Evolutionary conservation across 768 basidiomycete genomes (phyloP).

Genomic region (Mycena epipterygia): DNA sequence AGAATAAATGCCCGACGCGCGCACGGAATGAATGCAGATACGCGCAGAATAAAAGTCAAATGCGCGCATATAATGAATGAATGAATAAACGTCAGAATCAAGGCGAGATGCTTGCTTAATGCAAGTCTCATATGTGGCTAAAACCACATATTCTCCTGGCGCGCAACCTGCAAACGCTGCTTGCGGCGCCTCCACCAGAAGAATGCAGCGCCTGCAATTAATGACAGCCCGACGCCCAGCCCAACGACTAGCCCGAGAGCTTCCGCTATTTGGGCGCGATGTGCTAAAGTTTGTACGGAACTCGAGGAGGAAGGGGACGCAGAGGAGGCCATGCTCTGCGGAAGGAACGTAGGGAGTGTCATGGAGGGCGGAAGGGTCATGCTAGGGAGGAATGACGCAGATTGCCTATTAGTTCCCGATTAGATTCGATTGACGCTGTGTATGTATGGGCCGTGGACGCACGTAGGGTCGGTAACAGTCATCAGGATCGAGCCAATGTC

Average conservation of each 20-base stretch:
- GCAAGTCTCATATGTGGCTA: conserved; percentile 13
- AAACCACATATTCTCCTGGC: conserved; percentile 28
- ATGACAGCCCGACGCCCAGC: conserved; percentile 46
- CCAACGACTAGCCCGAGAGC: conserved; percentile 47
- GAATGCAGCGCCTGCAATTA: conserved; percentile 38
- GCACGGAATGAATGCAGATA: too few species aligned
- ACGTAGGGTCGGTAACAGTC: conserved; percentile 55
- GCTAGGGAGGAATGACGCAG: conserved; percentile 51
- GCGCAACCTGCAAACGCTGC: conserved; percentile 25
- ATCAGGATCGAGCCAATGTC: conserved; percentile 55
- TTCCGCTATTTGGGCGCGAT: conserved; percentile 35
- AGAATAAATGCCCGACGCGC: too few species aligned
- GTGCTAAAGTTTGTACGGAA: conserved; percentile 22
- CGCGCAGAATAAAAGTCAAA: too few species aligned
- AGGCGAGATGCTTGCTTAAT: too few species aligned
- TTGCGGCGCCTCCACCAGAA: conserved; percentile 42
- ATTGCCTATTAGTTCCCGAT: conserved; percentile 19
- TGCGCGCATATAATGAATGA: too few species aligned
- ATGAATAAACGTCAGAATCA: too few species aligned
- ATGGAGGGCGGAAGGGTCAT: conserved; percentile 52
- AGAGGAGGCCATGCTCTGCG: conserved; percentile 33
- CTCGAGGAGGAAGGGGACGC: conserved; percentile 33
- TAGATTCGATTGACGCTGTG: neutral
- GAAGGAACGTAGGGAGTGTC: conserved; percentile 50
- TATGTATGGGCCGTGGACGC: conserved; percentile 22